Conservation (phyloP, 1,284 basidiomycete species). For the Malassezia brasiliensis region DNA sequence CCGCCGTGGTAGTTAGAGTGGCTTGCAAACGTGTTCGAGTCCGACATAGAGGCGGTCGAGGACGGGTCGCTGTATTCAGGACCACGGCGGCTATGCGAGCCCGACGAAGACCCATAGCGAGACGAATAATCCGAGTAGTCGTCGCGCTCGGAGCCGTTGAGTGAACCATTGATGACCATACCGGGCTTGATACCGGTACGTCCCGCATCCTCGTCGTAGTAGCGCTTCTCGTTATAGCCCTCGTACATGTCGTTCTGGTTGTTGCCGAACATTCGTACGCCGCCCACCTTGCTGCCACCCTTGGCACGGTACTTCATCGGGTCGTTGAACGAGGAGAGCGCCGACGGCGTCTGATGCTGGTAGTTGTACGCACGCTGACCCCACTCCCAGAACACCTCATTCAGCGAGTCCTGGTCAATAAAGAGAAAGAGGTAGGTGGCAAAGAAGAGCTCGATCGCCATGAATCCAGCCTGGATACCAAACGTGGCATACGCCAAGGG, state of each 20-base stretch:
- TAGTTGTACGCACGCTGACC: conserved; percentile 43
- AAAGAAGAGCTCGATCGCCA: conserved; percentile 32
- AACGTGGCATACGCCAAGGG: conserved; percentile 48
- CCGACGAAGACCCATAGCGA: neutral
- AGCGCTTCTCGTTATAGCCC: conserved; percentile 1
- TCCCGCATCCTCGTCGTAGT: conserved; percentile 7
- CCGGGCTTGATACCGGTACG: conserved; percentile 7
- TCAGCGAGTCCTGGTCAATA: conserved; percentile 53
- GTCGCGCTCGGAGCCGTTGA: neutral
- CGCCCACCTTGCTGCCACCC: conserved; percentile 1
- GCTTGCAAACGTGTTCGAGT: conserved; percentile 7
- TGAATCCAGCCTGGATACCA: conserved; percentile 42
- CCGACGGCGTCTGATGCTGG: conserved; percentile 12
- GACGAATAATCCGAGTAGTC: neutral
- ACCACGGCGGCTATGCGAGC: conserved; percentile 24
- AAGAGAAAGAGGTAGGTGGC: conserved; percentile 47
- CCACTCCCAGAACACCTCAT: conserved; percentile 45
- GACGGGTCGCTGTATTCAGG: conserved; percentile 30
- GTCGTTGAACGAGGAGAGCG: conserved; percentile 12
- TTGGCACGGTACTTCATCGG: conserved; percentile 18
- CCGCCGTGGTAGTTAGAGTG: conserved; percentile 14
- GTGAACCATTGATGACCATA: conserved; percentile 4
- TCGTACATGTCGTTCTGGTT: conserved; percentile 1
- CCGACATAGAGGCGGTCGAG: conserved; percentile 9
- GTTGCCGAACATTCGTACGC: neutral